Percentiles rank a stretch among this genome's conserved stretches.
These are phyloP conservation scores for Physcomitrellopsis africana DNA, from an alignment of 225 moss, liverwort and hornwort genomes.

Conservation along the genomic window DNA sequence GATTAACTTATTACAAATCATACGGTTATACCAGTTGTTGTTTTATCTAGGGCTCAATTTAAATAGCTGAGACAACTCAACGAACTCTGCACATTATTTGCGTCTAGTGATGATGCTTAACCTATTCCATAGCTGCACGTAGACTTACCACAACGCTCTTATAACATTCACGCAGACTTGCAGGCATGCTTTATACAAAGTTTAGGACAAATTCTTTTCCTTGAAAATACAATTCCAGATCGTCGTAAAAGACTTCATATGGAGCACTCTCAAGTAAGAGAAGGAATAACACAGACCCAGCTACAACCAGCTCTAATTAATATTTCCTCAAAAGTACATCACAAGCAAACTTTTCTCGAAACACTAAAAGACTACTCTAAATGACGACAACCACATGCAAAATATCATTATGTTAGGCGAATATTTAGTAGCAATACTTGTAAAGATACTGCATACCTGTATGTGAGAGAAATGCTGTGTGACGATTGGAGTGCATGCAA, in stretches of 20 bases:
- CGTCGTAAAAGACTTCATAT: no score
- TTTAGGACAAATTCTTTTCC: not conserved
- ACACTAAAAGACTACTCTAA: not conserved
- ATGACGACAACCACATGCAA: slow-evolving; percentile 13
- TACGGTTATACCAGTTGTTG: slow-evolving; percentile 25
- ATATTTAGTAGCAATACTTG: slow-evolving; percentile 8
- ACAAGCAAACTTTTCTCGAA: slow-evolving; percentile 2
- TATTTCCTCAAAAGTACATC: not conserved
- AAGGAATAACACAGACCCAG: no score
- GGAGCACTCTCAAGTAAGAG: no score
- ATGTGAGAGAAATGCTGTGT: slow-evolving; percentile 93
- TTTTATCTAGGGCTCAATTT: not conserved
- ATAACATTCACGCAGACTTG: not conserved
- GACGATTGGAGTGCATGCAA: slow-evolving; percentile 85
- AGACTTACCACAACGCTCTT: slow-evolving; percentile 29
- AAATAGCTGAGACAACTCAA: not conserved
- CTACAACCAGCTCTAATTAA: no score
- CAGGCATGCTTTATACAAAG: not conserved
- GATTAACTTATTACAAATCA: slow-evolving; percentile 9
- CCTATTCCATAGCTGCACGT: slow-evolving; percentile 40
- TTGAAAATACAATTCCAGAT: no score
- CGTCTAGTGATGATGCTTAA: slow-evolving; percentile 31
- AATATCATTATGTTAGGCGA: not conserved
- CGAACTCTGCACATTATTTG: slow-evolving; percentile 20
- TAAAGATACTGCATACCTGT: slow-evolving; percentile 59